Evolutionary conservation across 2,329 filamentous ascomycete species (phyloP), one percentile per base, ranked within the genome.

Genomic region (Colletotrichum cordylinicola): DNA sequence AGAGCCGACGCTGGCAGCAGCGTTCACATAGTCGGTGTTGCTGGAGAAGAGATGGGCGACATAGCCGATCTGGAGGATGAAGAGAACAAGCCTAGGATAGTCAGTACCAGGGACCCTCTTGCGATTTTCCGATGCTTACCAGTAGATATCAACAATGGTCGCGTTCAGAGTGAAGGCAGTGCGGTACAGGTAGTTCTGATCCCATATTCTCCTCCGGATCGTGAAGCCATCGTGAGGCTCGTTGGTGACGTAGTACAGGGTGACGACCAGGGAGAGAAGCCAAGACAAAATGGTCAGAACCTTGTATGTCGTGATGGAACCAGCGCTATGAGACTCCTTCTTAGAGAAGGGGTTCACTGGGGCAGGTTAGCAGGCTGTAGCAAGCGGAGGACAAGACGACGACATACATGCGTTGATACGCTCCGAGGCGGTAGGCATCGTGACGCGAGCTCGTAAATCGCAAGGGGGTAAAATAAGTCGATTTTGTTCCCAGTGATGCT

Each of bases 141-240:
- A 98, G 90, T 96, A 98, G 78, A 98, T 91, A 77, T 90, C 89
- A 35, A 87, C 86, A 77, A 93, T 90, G 79, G 89, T 81, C 29
- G 90, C 88, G 85, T 94, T 96, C 85, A 96, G 89, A 62, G 93
- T 92, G 84, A 98, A 98, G 10, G 94, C 93, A 9, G 94, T 96
- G 43, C 86, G 88, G 79, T 92, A 90, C 68, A 87, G 86, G 73
- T 88, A 85, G 82, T 96, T 96, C 85, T 95, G 93, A 72, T 91
- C 91, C 93, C 93, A 96, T 82, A 98, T 94, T 75, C 90, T 93
- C 78, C 90, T 89, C 76, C 90, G 89, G 77, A 89, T 85, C 78
- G 86, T 86, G 80, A 87, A 84, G 79, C 91, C 92, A 85, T 95
- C 93, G 68, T 90, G 85, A 1, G 94, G 94, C 16, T 86, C 84